Evolutionary conservation across 768 basidiomycete genomes (phyloP).

Genomic region (Hemileccinum rubropunctum): DNA sequence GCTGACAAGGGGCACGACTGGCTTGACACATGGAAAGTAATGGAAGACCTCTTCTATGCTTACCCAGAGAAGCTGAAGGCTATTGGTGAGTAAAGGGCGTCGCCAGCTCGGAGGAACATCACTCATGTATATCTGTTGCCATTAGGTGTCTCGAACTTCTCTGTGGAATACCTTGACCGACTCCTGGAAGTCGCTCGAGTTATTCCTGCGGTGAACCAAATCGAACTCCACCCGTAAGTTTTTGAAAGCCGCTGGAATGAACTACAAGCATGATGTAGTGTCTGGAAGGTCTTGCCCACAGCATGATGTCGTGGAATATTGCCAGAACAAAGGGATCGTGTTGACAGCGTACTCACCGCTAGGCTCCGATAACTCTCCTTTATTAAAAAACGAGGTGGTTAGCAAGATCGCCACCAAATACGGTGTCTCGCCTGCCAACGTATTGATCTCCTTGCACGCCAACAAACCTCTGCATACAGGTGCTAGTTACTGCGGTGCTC

Average conservation of each 20-base stretch:
- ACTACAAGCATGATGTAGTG: not conserved
- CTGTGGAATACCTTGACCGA: constrained; percentile 57
- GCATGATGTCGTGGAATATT: constrained; percentile 61
- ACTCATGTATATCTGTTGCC: not conserved
- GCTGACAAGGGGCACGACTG: constrained; percentile 58
- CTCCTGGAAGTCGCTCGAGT: constrained; percentile 54
- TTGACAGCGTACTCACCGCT: constrained; percentile 80
- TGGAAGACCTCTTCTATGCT: constrained; percentile 67
- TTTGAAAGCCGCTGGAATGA: not conserved
- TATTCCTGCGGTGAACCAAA: constrained; percentile 77
- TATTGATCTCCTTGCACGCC: constrained; percentile 72
- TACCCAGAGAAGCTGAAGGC: constrained; percentile 71
- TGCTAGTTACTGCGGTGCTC: constrained; percentile 13
- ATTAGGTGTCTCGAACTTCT: constrained; percentile 68
- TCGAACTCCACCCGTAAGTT: constrained; percentile 69
- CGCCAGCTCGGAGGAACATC: not conserved
- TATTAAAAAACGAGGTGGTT: constrained; percentile 59
- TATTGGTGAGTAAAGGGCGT: constrained; percentile 48
- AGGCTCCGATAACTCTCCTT: constrained; percentile 67
- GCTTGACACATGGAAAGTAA: constrained; percentile 75
- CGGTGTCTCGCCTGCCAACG: constrained; percentile 55
- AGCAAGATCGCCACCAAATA: constrained; percentile 61
- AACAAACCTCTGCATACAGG: constrained; percentile 59
- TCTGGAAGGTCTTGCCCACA: constrained; percentile 56
- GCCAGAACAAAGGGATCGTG: constrained; percentile 60